Conservation (phyloP, 331 rosid genomes). For the Rhamnella rubrinervis region DNA sequence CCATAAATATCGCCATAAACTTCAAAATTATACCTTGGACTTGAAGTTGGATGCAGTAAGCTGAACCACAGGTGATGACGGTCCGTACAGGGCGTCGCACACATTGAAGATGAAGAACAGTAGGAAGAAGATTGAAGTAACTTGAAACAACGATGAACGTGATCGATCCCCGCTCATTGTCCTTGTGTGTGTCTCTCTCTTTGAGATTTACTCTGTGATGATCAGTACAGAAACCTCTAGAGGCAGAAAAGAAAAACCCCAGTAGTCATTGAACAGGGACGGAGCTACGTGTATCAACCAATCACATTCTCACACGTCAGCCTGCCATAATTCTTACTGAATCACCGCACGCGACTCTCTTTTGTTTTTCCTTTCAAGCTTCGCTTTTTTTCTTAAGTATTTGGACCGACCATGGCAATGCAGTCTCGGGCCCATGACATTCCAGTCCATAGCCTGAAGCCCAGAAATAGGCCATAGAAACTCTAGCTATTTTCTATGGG, state of each 20-base stretch:
- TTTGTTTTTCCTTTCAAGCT: not conserved
- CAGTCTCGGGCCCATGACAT: no score
- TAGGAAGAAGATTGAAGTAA: conserved; percentile 25
- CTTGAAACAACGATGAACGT: conserved; percentile 16
- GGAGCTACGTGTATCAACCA: conserved; percentile 44
- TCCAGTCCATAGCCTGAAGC: no score
- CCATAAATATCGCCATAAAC: not conserved
- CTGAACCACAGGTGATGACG: conserved; percentile 92
- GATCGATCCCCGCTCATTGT: conserved; percentile 46
- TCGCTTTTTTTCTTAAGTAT: no score
- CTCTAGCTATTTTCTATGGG: no score
- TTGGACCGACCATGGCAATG: no score
- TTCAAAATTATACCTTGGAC: conserved; percentile 61
- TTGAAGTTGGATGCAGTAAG: conserved; percentile 90
- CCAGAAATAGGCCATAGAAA: no score
- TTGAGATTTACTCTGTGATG: conserved; percentile 8
- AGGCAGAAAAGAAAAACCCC: conserved; percentile 21
- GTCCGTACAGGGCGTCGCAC: conserved; percentile 76
- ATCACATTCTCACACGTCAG: conserved; percentile 36
- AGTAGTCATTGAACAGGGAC: not conserved
- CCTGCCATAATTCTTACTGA: not conserved
- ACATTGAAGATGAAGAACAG: conserved; percentile 32
- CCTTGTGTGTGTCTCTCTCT: conserved; percentile 19
- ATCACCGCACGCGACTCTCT: not conserved
- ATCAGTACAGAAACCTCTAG: conserved; percentile 27